Conservation (phyloP, 164 flowering plant genomes). For the Dillenia turbinata region DNA sequence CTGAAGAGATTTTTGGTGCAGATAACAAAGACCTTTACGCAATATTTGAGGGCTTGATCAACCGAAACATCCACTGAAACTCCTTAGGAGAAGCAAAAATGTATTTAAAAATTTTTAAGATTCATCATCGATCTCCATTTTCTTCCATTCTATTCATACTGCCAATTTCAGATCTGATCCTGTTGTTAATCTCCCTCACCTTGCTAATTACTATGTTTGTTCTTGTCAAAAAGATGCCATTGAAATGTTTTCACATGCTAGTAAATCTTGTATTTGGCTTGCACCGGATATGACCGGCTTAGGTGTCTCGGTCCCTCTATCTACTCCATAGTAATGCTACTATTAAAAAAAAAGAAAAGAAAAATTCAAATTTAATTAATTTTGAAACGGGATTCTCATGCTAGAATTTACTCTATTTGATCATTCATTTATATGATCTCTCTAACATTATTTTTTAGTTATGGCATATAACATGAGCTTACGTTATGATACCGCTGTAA, state of each 20-base stretch:
- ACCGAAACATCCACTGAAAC: slow-evolving; percentile 51
- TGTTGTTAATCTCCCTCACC: neutral
- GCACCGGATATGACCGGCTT: neutral
- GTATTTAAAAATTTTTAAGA: neutral
- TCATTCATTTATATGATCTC: no score
- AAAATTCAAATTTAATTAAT: no score
- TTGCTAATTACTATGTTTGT: neutral
- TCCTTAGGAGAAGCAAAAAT: neutral
- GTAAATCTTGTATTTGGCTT: neutral
- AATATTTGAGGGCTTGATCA: slow-evolving; percentile 77
- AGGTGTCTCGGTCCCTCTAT: no score
- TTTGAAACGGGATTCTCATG: no score
- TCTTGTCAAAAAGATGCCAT: neutral
- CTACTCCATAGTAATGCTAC: no score
- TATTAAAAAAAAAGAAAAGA: no score
- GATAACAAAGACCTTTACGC: slow-evolving; percentile 83
- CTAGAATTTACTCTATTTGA: no score
- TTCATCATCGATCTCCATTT: neutral
- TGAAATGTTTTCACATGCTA: neutral
- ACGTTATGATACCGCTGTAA: no score
- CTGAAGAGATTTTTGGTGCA: slow-evolving; percentile 81
- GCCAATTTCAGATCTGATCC: neutral
- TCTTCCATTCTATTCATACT: neutral
- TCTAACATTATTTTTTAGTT: no score
- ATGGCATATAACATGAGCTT: no score